Base-by-base conservation (phyloP, 23 red algal genomes). In the Cyanidioschyzon merolae region DNA sequence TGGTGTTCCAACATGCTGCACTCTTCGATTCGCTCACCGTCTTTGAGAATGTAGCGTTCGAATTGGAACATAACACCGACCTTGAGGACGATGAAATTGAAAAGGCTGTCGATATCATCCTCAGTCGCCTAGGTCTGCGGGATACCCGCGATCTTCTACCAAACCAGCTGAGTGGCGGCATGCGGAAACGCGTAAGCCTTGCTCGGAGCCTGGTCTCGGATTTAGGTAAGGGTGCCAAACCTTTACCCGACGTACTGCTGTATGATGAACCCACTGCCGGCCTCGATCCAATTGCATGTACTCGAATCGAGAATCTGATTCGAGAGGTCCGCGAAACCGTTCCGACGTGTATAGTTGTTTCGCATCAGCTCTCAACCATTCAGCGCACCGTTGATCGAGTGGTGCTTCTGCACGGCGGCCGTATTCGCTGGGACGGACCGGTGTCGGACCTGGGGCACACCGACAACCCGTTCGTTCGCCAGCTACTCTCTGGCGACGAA, bases 1-100 rank as follows among this genome's bases (percentile, higher is more conserved):
- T 95, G 82, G 90, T 95, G 1, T 95, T 95, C 40, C 90, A 95
- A 77, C 58, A 79, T 51, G 71, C 86, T 17, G 90, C 90, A 16
- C 68, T 95, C 51, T 89, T 95, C 77, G 82, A 83, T 58, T 89
- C 86, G 18, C 59, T 95, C 58, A 89, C 38, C 50, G 85, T 95
- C n/a, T 81, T 40, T 30, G 85, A 95, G 77, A 95, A 95, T 75
- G 84, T 95, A 26, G 90, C 67, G 39, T 89, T 95, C 79, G 63
- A 76, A 36, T 58, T 95, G 18, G 32, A 86, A 34, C 75, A 80
- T 18, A 37, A 77, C 26, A 41, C 67, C 1, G 71, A 79, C 57
- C 63, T 58, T 31, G 40, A 79, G 1, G 50, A 50, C 41, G 79
- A 85, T 2, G 79, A 82, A 41, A 76, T 89, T 37, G 79, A 57